These are phyloP conservation scores for Suhomyces pyralidae DNA, from an alignment of 805 yeast genomes.

Conservation along the genomic window DNA sequence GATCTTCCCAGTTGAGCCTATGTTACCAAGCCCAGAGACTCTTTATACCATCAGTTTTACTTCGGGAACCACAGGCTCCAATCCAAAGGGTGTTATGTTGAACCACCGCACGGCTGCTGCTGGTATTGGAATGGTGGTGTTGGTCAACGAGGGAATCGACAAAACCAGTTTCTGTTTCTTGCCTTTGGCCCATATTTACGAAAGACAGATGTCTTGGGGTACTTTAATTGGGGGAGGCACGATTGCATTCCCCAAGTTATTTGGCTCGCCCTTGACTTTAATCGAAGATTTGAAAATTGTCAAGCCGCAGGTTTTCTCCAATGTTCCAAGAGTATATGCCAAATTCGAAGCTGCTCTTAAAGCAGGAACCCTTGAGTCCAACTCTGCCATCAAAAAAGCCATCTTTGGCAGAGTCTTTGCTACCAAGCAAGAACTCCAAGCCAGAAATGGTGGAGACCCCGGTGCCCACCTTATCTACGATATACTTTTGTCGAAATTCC, in stretches of 20 bases:
- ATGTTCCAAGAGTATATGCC: conserved; percentile 26
- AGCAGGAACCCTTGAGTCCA: conserved; percentile 20
- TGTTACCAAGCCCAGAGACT: conserved; percentile 16
- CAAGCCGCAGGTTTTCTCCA: conserved; percentile 22
- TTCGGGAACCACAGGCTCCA: conserved; percentile 26
- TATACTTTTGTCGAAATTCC: conserved; percentile 29
- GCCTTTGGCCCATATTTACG: conserved; percentile 39
- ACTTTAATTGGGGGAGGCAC: conserved; percentile 23
- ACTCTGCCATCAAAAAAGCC: conserved; percentile 14
- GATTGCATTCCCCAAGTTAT: conserved; percentile 21
- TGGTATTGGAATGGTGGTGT: conserved; percentile 13
- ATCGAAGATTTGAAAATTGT: conserved; percentile 22
- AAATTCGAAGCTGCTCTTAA: conserved; percentile 25
- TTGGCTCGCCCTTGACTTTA: conserved; percentile 22
- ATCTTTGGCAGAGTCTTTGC: conserved; percentile 17
- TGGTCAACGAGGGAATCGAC: conserved; percentile 6
- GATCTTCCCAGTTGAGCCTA: conserved; percentile 17
- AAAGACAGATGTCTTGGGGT: conserved; percentile 24
- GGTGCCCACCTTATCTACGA: conserved; percentile 18
- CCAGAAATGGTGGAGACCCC: conserved; percentile 13
- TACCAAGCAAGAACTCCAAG: conserved; percentile 16
- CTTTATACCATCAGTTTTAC: conserved; percentile 25
- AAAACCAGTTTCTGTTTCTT: conserved; percentile 21
- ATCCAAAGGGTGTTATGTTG: conserved; percentile 25
- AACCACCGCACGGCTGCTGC: conserved; percentile 18